Percentiles rank a stretch among this genome's conserved stretches.
Conservation (phyloP, 192 early-diverging fungal species). For the Backusella macrospora region DNA sequence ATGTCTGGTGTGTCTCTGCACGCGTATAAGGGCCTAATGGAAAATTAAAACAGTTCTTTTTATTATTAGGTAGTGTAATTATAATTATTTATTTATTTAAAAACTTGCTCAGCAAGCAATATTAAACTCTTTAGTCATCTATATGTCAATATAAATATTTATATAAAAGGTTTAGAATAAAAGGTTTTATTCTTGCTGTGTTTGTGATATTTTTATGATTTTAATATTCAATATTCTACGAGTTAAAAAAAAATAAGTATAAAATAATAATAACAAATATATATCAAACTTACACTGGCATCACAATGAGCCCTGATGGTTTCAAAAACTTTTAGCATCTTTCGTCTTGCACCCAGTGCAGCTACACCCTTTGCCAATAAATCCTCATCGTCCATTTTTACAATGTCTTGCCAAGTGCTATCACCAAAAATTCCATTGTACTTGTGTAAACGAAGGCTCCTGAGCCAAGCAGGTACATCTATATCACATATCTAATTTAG, state of each 20-base stretch:
- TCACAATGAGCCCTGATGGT: conserved; percentile 53
- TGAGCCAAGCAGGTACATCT: conserved; percentile 94
- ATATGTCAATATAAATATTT: neutral
- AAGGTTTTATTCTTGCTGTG: neutral
- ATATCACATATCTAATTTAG: neutral
- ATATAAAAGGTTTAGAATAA: neutral
- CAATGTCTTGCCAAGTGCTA: conserved; percentile 87
- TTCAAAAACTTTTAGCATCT: conserved; percentile 98
- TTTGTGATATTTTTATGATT: neutral
- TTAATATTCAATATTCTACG: conserved; percentile 18
- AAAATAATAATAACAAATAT: neutral
- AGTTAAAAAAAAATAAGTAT: neutral
- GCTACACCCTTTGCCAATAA: conserved; percentile 84
- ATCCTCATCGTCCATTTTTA: conserved; percentile 81
- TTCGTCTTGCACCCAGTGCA: conserved; percentile 92
- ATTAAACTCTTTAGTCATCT: neutral
- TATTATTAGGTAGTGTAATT: neutral
- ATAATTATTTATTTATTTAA: neutral
- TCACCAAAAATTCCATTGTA: conserved; percentile 88
- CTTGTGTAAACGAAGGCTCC: conserved; percentile 93
- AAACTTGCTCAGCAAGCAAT: conserved; percentile 10
- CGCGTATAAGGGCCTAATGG: neutral
- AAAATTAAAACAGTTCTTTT: neutral
- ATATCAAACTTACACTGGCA: conserved; percentile 35
- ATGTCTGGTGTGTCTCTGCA: neutral